Conservation (phyloP, 495 filamentous ascomycete species). For the Daldinia vernicosa region DNA sequence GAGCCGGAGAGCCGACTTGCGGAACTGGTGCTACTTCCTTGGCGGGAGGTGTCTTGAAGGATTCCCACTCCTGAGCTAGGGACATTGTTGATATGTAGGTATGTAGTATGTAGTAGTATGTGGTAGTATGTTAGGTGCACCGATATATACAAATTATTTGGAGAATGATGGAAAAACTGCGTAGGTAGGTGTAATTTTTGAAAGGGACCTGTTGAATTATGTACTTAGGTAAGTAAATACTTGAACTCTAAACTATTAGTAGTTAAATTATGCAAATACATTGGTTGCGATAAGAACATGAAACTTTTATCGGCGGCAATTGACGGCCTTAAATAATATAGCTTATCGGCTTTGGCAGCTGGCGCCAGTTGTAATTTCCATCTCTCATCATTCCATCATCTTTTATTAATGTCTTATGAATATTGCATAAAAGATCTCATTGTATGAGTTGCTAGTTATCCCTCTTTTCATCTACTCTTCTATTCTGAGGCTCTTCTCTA, state of each 20-base stretch:
- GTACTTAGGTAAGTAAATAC: no score
- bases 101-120: no score
- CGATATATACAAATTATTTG: background rate
- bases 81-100: conserved; percentile 6
- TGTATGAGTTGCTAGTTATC: background rate
- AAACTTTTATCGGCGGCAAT: background rate
- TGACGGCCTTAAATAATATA: background rate
- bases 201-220: background rate
- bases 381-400: no score
- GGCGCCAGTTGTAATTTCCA: no score
- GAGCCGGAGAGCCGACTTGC: conserved; percentile 58
- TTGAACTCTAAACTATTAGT: background rate
- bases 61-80: conserved; percentile 42
- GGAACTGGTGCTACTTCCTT: conserved; percentile 51
- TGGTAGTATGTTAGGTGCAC: no score
- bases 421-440: conserved; percentile 18
- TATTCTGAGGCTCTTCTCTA: background rate
- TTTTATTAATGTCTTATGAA: background rate
- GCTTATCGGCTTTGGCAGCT: no score
- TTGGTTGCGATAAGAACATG: background rate
- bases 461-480: background rate
- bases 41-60: conserved; percentile 46
- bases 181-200: conserved; percentile 1
- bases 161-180: background rate
- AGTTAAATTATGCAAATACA: background rate